These are phyloP conservation scores for Stagonosporopsis rhizophila DNA, from an alignment of 2,329 filamentous ascomycete species.

Conservation along the genomic window DNA sequence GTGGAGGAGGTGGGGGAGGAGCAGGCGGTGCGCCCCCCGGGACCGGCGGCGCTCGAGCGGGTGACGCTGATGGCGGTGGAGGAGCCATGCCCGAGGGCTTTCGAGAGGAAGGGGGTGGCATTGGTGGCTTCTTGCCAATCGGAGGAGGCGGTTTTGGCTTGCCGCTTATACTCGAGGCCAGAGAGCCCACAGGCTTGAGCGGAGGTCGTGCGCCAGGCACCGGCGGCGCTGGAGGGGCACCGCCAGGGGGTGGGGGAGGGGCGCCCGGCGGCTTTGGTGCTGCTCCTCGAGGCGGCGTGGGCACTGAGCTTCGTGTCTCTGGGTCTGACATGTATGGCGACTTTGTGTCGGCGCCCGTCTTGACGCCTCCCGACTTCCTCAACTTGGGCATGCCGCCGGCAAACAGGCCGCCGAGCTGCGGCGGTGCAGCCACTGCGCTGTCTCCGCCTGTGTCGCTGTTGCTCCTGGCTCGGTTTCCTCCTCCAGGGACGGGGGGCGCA, in stretches of 20 bases:
- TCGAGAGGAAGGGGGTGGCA: conserved; percentile 63
- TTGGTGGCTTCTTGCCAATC: conserved; percentile 74
- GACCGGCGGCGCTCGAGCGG: conserved; percentile 51
- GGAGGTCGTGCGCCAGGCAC: conserved; percentile 61
- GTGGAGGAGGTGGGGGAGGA: conserved; percentile 47
- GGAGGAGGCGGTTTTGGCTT: conserved; percentile 76
- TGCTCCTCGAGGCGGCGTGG: conserved; percentile 60
- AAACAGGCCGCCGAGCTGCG: conserved; percentile 87
- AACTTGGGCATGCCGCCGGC: conserved; percentile 95
- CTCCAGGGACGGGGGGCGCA: conserved; percentile 70
- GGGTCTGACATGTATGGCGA: conserved; percentile 82
- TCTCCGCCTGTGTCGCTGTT: conserved; percentile 74
- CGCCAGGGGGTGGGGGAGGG: conserved; percentile 43
- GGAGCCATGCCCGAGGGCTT: conserved; percentile 62
- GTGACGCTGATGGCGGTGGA: conserved; percentile 50
- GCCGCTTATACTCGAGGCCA: conserved; percentile 64
- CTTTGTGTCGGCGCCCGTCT: conserved; percentile 63
- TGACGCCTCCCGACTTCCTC: conserved; percentile 78
- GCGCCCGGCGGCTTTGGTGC: conserved; percentile 58
- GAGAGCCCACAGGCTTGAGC: conserved; percentile 68
- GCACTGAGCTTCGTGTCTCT: conserved; percentile 62
- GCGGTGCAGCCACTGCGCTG: conserved; percentile 54
- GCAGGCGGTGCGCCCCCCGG: conserved; percentile 46
- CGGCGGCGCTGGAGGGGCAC: conserved; percentile 51
- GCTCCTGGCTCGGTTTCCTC: conserved; percentile 69